Conservation (phyloP, 2,329 filamentous ascomycete genomes). For the Diaporthe citrichinensis region DNA sequence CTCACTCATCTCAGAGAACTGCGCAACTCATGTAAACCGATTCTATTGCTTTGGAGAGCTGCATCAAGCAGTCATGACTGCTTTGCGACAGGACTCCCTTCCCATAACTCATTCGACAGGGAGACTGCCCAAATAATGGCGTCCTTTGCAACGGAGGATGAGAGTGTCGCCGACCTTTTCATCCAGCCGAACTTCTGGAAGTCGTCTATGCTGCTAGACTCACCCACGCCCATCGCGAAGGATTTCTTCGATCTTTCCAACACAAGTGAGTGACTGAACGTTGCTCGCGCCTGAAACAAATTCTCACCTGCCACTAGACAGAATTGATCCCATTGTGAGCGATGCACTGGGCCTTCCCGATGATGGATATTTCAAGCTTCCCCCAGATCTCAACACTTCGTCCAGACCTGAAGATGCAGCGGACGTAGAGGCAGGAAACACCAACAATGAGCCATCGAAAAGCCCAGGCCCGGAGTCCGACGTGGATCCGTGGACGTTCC, state of each 20-base stretch:
- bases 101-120: background rate
- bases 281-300: background rate
- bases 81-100: background rate
- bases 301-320: constrained; percentile 7
- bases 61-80: background rate
- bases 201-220: constrained; percentile 64
- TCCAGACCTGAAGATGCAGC: background rate
- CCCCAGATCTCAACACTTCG: constrained; percentile 46
- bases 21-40: background rate
- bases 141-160: constrained; percentile 54
- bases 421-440: background rate
- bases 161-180: constrained; percentile 70
- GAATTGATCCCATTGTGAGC: constrained; percentile 33
- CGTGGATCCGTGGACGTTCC: constrained; percentile 65
- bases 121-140: constrained; percentile 13
- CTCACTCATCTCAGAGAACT: background rate
- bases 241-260: constrained; percentile 62
- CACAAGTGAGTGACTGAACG: constrained; percentile 47
- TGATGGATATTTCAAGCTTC: constrained; percentile 53
- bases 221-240: constrained; percentile 41
- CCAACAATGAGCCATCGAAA: constrained; percentile 26
- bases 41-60: background rate
- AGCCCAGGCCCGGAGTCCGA: constrained; percentile 36
- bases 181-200: constrained; percentile 74
- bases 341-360: constrained; percentile 2